These are phyloP conservation scores for Metschnikowia baotianmanensis DNA, from an alignment of 805 yeast genomes.

Conservation along the genomic window DNA sequence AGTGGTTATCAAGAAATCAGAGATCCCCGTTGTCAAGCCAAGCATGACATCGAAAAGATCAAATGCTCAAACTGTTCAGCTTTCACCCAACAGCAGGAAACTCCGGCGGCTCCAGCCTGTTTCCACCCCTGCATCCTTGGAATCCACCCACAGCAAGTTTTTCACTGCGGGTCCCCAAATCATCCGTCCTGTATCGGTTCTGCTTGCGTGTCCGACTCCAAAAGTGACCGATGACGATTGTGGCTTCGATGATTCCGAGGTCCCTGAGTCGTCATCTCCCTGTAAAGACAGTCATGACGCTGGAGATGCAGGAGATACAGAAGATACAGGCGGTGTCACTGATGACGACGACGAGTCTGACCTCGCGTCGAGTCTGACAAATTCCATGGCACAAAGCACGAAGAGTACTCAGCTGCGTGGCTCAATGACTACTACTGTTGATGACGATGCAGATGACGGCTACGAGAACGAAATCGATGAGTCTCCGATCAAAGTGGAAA, in stretches of 20 bases:
- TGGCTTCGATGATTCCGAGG: slow-evolving; percentile 30
- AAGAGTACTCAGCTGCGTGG: slow-evolving; percentile 2
- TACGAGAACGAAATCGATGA: slow-evolving; percentile 41
- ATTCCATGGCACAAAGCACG: slow-evolving; percentile 12
- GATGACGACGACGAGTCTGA: slow-evolving; percentile 17
- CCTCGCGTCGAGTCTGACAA: slow-evolving; percentile 4
- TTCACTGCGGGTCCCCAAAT: slow-evolving; percentile 3
- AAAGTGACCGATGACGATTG: slow-evolving; percentile 16
- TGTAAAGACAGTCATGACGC: slow-evolving; percentile 11
- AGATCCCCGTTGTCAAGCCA: too few species aligned
- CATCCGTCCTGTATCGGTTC: slow-evolving; percentile 1
- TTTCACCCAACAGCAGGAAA: slow-evolving; percentile 19
- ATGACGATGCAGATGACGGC: slow-evolving; percentile 23
- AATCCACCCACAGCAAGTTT: slow-evolving; percentile 19
- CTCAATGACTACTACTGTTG: slow-evolving; percentile 11
- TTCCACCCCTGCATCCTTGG: too few species aligned
- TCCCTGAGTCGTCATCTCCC: slow-evolving; percentile 33
- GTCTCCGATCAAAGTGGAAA: slow-evolving; percentile 33
- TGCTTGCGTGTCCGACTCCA: slow-evolving; percentile 4
- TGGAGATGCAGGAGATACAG: background rate
- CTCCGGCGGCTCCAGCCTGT: slow-evolving; percentile 10
- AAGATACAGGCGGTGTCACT: slow-evolving; percentile 14
- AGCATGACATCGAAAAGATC: too few species aligned
- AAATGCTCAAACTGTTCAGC: background rate
- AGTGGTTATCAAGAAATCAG: background rate